Evolutionary conservation across 2,329 filamentous ascomycete genomes (phyloP).

Genomic region (Aulographum hederae): DNA sequence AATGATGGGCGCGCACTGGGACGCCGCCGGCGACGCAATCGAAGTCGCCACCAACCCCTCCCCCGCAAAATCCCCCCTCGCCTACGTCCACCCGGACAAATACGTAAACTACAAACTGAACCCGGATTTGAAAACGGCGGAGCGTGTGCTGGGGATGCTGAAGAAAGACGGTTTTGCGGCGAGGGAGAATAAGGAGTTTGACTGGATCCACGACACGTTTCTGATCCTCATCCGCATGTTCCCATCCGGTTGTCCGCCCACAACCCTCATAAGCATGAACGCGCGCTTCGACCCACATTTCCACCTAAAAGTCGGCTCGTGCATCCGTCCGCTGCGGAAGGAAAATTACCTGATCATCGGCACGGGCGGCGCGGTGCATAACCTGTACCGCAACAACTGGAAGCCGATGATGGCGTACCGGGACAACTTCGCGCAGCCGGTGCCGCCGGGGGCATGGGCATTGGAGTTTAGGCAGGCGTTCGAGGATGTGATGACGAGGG

Average conservation of each 20-base stretch:
- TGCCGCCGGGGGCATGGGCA: conserved; percentile 39
- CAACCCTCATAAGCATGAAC: conserved; percentile 39
- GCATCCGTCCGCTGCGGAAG: conserved; percentile 35
- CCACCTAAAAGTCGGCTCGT: conserved; percentile 37
- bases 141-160: conserved; percentile 32
- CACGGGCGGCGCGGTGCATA: conserved; percentile 48
- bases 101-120: conserved; percentile 43
- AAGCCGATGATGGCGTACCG: conserved; percentile 41
- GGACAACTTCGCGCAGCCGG: conserved; percentile 43
- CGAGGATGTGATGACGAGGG: conserved; percentile 38
- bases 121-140: conserved; percentile 36
- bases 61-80: conserved; percentile 44
- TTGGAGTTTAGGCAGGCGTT: conserved; percentile 48
- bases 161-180: conserved; percentile 34
- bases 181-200: conserved; percentile 34
- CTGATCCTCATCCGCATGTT: conserved; percentile 55
- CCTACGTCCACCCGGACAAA: conserved; percentile 48
- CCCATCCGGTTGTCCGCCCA: conserved; percentile 43
- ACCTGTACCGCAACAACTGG: conserved; percentile 51
- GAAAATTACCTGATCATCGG: conserved; percentile 39
- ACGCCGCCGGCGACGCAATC: conserved; percentile 34
- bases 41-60: conserved; percentile 42
- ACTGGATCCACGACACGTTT: conserved; percentile 59
- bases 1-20: conserved; percentile 57
- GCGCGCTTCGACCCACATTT: conserved; percentile 36